Evolutionary conservation across 192 early-diverging fungal species (phyloP).

Genomic region (Paraglomus brasilianum): DNA sequence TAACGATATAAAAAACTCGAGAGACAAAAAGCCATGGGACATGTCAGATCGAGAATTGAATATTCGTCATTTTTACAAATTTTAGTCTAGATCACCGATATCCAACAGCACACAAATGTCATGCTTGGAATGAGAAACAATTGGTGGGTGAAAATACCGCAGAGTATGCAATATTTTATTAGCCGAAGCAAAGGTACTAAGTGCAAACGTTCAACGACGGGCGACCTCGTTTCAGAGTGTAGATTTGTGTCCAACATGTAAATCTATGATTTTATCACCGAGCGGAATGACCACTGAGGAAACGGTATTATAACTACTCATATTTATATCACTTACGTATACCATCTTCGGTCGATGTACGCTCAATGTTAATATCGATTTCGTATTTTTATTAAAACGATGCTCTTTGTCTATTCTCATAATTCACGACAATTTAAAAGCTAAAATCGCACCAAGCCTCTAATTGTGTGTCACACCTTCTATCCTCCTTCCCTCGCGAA

Average conservation of each 20-base stretch:
- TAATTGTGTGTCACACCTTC: constrained; percentile 27
- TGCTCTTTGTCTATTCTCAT: not conserved
- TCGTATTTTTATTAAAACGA: not conserved
- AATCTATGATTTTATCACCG: constrained; percentile 24
- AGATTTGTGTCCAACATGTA: constrained; percentile 15
- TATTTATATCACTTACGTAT: not conserved
- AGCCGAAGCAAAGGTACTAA: not conserved
- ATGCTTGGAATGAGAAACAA: constrained; percentile 15
- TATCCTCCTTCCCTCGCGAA: not conserved
- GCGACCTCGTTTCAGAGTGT: not conserved
- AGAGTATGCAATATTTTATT: not conserved
- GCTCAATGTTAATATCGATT: not conserved
- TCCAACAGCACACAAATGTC: constrained; percentile 32
- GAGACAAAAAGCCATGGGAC: not conserved
- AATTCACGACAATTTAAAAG: constrained; percentile 9
- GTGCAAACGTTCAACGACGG: not conserved
- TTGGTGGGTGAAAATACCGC: not conserved
- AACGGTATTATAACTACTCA: constrained; percentile 10
- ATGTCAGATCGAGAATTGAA: not conserved
- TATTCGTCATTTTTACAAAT: not conserved
- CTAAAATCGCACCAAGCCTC: constrained; percentile 32
- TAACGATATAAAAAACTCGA: not conserved
- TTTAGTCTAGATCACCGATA: constrained; percentile 37
- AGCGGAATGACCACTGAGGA: not conserved
- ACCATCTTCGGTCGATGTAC: too few relatives aligned